Conservation (phyloP, 2,329 filamentous ascomycete species). For the Aspergillus alliaceus region DNA sequence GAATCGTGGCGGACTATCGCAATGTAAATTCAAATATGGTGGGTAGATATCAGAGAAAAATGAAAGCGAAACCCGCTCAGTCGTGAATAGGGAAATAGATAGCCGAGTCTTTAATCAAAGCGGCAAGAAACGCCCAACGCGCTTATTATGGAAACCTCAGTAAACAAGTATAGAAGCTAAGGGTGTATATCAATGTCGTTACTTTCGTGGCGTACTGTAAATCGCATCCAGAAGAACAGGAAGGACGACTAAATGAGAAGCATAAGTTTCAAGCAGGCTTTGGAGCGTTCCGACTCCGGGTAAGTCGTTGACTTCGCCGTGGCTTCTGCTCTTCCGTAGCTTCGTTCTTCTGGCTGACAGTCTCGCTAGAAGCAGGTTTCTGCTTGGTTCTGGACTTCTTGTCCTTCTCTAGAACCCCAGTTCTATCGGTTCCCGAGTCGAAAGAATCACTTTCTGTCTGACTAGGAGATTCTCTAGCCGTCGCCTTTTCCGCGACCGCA, state of each 20-base stretch:
- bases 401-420: slow-evolving; percentile 2
- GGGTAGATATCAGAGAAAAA: not conserved
- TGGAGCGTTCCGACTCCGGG: slow-evolving; percentile 16
- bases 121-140: slow-evolving; percentile 13
- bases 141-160: slow-evolving; percentile 15
- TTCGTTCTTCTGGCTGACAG: slow-evolving; percentile 13
- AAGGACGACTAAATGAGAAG: not conserved
- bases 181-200: slow-evolving; percentile 2
- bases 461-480: not conserved
- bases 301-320: slow-evolving; percentile 21
- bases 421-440: slow-evolving; percentile 7
- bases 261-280: not conserved
- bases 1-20: slow-evolving; percentile 2
- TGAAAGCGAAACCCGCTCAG: slow-evolving; percentile 8
- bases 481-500: slow-evolving; percentile 14
- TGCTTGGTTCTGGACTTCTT: slow-evolving; percentile 11
- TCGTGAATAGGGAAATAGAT: slow-evolving; percentile 13
- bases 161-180: slow-evolving; percentile 4
- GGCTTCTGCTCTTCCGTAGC: slow-evolving; percentile 17
- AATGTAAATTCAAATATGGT: not conserved
- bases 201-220: slow-evolving; percentile 8
- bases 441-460: slow-evolving; percentile 9
- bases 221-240: not conserved
- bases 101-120: not conserved
- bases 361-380: slow-evolving; percentile 8